Evolutionary conservation across 306 rosid species (phyloP), one percentile per base, ranked within the genome.

Genomic region (Adenanthera pavonina): DNA sequence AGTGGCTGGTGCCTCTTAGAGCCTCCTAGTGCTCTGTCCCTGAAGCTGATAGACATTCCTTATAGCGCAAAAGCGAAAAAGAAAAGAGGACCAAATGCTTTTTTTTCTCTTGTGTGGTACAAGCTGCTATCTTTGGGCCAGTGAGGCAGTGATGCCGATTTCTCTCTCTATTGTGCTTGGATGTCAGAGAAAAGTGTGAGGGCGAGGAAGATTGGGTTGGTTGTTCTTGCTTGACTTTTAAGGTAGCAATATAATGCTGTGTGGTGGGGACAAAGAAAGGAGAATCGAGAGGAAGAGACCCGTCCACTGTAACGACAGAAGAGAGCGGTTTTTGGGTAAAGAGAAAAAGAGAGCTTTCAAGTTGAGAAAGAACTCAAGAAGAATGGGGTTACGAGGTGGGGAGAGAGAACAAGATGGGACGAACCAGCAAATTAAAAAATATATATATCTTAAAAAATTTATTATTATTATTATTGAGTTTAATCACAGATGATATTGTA

Each of bases 221-320:
- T 72, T 80, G 86, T 82, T 62, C 89, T 93, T 87, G 87, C 97
- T 93, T 91, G 86, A 84, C 83, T 84, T 83, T 78, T 36, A 89
- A 88, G 95, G 56, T 80, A 86, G 75, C 80, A 40, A 51, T 47
- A 72, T 69, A 54, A 76, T 86, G 80, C 46, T 80, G 70, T 4
- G 73, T 41, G 74, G 87, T 73, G 81, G 83, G 83, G 78, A 59
- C 64, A 75, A 51, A 53, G 70, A 25, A n/a, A 66, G 20, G 5
- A n/a, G 68, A 38, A 54, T n/a, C 41, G 35, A 25, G 40, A 46
- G 10, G 35, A 7, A 15, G 57, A 62, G 25, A 70, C 8, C 52
- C 20, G 46, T 52, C 0, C 16, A 8, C 77, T 2, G 68, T 19
- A 25, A 62, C 30, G 19, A 25, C 76, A 14, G 56, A 35, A 43